Evolutionary conservation across 2,329 filamentous ascomycete genomes (phyloP), one percentile per base, ranked within the genome.

Genomic region (Dactylella cylindrospora): DNA sequence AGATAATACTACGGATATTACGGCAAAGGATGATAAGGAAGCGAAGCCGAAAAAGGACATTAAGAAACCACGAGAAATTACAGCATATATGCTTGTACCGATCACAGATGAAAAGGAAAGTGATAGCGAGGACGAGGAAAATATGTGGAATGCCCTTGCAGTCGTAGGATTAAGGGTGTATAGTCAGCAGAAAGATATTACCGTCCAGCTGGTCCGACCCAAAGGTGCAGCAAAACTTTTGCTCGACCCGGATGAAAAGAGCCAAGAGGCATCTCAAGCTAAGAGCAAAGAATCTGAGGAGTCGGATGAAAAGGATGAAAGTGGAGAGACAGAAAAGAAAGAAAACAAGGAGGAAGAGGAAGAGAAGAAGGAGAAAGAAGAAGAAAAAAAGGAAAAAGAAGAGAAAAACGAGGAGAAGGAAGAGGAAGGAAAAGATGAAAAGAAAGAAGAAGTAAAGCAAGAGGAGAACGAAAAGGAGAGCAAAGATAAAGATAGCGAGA

Each of bases 81-180:
- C 50, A 5, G 28, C 44, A 0, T 59, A 59, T 22, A 59, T 59
- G 53, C 31, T 59, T 19, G 44, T 51, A n/a, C 53, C 53, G 15
- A 59, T 51, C 17, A 59, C 53, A 12, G 45, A 33, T 15, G 53
- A 51, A 7, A 44, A 75, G 2, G 78, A 79, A 29, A 77, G 79
- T 15, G 75, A 75, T 7, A 79, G 80, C 65, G 79, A 82, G 52
- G 78, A 78, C 41, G 77, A 80, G 64, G 73, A 75, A 19, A 77
- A 80, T 19, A 78, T 80, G 1, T 84, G 82, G 82, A 84, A 84
- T 68, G 81, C 82, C 3, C 76, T 84, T 38, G 79, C 77, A 46
- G 78, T 84, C 13, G 77, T 84, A 0, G 81, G 82, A 0, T 72
- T 84, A 45, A 77, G 80, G 3, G 78, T 84, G 4, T 84, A 84